Evolutionary conservation across 176 grass and related monocot genomes (phyloP).

Genomic region (Leersia perrieri): DNA sequence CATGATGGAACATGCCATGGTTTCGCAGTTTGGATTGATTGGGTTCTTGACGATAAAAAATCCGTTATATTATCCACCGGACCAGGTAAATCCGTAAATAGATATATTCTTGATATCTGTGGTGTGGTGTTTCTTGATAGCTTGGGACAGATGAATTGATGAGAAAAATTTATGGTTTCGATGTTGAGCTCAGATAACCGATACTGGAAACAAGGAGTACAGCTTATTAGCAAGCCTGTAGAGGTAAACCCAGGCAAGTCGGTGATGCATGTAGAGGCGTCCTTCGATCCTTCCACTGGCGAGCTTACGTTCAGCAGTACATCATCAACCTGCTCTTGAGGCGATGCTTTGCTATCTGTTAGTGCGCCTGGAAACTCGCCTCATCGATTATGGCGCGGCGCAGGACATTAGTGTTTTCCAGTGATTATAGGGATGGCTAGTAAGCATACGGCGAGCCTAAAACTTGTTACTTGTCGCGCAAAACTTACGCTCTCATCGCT

Average conservation of each 20-base stretch:
- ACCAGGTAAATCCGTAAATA: constrained; percentile 77
- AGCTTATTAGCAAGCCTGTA: constrained; percentile 73
- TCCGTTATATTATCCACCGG: constrained; percentile 55
- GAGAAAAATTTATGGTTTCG: neutral
- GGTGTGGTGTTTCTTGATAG: neutral
- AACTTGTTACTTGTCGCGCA: too few relatives aligned
- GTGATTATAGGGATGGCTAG: too few relatives aligned
- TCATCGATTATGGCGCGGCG: too few relatives aligned
- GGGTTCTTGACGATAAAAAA: constrained; percentile 61
- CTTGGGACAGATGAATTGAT: neutral
- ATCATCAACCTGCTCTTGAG: neutral
- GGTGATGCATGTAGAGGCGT: constrained; percentile 48
- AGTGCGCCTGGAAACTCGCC: too few relatives aligned
- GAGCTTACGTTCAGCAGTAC: constrained; percentile 38
- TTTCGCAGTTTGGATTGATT: constrained; percentile 85
- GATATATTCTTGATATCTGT: neutral
- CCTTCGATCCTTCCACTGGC: constrained; percentile 55
- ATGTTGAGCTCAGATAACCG: constrained; percentile 54
- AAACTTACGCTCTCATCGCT: too few relatives aligned
- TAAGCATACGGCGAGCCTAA: too few relatives aligned
- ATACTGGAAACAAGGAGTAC: constrained; percentile 87
- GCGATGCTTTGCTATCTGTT: too few relatives aligned
- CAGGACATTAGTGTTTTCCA: too few relatives aligned
- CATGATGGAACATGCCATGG: constrained; percentile 72
- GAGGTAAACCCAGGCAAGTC: constrained; percentile 26